Evolutionary conservation across 768 basidiomycete species (phyloP).

Genomic region (Pleurotus ostreatus): DNA sequence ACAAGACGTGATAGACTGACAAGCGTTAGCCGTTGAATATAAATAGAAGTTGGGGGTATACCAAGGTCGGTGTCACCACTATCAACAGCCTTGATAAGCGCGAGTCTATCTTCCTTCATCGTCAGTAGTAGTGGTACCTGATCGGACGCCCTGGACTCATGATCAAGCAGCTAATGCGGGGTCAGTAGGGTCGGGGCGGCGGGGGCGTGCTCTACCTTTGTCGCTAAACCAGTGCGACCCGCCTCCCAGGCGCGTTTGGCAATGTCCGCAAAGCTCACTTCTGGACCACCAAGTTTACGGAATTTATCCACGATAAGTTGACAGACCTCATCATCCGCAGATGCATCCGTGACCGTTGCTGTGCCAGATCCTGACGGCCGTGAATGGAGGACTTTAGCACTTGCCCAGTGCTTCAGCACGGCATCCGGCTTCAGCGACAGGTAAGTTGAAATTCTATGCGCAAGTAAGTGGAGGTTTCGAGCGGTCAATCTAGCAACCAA

Average conservation of each 20-base stretch:
- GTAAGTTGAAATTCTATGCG: constrained; percentile 84
- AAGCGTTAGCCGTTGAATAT: neutral
- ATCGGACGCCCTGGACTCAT: constrained; percentile 83
- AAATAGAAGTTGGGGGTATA: constrained; percentile 22
- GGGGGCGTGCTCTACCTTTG: constrained; percentile 50
- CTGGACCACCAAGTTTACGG: constrained; percentile 68
- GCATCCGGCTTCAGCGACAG: constrained; percentile 80
- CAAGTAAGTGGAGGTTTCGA: constrained; percentile 87
- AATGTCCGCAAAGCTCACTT: constrained; percentile 92
- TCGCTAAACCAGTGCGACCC: constrained; percentile 75
- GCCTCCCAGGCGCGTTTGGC: constrained; percentile 91
- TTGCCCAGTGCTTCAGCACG: constrained; percentile 95
- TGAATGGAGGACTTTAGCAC: constrained; percentile 80
- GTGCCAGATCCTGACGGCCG: constrained; percentile 52
- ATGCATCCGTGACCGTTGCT: constrained; percentile 50
- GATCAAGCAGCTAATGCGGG: constrained; percentile 70
- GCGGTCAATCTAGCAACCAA: constrained; percentile 81
- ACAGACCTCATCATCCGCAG: constrained; percentile 77
- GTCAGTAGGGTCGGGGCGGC: neutral
- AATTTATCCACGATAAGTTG: constrained; percentile 87
- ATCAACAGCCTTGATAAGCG: constrained; percentile 84
- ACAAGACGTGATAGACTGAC: constrained; percentile 90
- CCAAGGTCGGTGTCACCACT: constrained; percentile 95
- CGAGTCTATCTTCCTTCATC: constrained; percentile 93
- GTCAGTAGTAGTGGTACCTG: constrained; percentile 89